Conservation (phyloP, 1,284 basidiomycete genomes). For the Apiotrichum montevideense region DNA sequence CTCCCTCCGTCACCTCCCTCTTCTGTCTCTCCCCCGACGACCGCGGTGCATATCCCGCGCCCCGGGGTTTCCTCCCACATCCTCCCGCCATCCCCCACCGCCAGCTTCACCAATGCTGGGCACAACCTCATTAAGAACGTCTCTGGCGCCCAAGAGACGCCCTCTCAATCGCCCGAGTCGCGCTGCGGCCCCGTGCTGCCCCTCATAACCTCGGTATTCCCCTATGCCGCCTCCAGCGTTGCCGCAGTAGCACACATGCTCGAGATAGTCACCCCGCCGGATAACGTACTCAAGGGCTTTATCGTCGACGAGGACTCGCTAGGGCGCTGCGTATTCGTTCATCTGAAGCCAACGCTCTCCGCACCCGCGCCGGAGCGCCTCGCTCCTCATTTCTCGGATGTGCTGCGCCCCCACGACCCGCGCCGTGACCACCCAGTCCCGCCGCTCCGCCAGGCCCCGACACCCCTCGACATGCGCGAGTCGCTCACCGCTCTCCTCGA, state of each 20-base stretch:
- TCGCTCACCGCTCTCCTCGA: slow-evolving; percentile 43
- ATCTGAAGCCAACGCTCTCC: slow-evolving; percentile 28
- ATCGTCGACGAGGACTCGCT: slow-evolving; percentile 26
- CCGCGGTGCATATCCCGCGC: slow-evolving; percentile 3
- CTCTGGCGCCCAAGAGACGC: no score
- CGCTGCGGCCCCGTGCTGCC: slow-evolving; percentile 24
- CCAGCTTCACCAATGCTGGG: background rate
- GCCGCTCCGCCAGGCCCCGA: background rate
- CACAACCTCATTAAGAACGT: no score
- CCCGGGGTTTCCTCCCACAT: slow-evolving; percentile 1
- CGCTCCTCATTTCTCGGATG: slow-evolving; percentile 39
- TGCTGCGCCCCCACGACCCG: slow-evolving; percentile 41
- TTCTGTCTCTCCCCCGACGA: background rate
- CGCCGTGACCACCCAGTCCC: slow-evolving; percentile 28
- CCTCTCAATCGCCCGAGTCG: background rate
- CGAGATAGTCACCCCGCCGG: slow-evolving; percentile 43
- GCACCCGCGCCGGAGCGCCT: slow-evolving; percentile 24
- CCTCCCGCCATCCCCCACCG: background rate
- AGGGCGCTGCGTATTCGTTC: slow-evolving; percentile 38
- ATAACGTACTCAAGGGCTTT: slow-evolving; percentile 36
- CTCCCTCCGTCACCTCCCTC: slow-evolving; percentile 6
- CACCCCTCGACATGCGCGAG: slow-evolving; percentile 39
- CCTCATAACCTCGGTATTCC: slow-evolving; percentile 40
- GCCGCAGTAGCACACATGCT: slow-evolving; percentile 28
- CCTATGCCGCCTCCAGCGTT: slow-evolving; percentile 30